Evolutionary conservation across 306 rosid species (phyloP).

Genomic region (Sophora flavescens): DNA sequence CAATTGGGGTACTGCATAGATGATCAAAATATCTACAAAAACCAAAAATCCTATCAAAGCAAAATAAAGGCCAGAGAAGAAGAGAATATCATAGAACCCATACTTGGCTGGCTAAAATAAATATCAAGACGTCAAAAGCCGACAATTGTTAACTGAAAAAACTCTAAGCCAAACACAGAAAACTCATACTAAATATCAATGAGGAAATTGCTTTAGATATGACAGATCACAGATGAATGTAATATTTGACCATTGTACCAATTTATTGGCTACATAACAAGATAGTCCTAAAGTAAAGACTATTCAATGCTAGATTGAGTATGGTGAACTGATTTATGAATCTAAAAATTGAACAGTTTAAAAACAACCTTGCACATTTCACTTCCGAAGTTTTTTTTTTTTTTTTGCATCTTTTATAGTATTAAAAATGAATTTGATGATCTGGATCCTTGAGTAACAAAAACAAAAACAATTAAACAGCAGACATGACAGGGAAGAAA

Average conservation of each 20-base stretch:
- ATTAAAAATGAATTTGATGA: conserved; percentile 10
- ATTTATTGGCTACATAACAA: neutral
- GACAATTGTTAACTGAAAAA: conserved; percentile 13
- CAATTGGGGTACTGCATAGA: neutral
- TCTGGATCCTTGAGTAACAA: conserved; percentile 22
- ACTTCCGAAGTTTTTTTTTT: neutral
- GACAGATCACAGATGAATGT: conserved; percentile 14
- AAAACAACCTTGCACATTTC: conserved; percentile 34
- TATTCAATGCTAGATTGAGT: conserved; percentile 6
- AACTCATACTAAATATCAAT: neutral
- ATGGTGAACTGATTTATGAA: neutral
- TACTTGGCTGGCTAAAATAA: neutral
- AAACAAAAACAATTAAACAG: conserved; percentile 27
- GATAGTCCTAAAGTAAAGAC: neutral
- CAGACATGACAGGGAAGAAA: conserved; percentile 37
- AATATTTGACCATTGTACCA: conserved; percentile 15
- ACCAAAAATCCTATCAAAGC: neutral
- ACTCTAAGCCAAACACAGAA: conserved; percentile 9
- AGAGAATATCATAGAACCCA: conserved; percentile 21
- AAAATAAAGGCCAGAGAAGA: neutral
- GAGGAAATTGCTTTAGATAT: conserved; percentile 6
- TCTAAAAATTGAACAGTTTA: conserved; percentile 4
- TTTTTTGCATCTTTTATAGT: neutral
- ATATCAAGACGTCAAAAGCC: neutral
- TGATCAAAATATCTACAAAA: conserved; percentile 4